phyloP scores from a whole-genome alignment of 1,139 yeast genomes.

The Sugiyamaella grinbergsii region DNA sequence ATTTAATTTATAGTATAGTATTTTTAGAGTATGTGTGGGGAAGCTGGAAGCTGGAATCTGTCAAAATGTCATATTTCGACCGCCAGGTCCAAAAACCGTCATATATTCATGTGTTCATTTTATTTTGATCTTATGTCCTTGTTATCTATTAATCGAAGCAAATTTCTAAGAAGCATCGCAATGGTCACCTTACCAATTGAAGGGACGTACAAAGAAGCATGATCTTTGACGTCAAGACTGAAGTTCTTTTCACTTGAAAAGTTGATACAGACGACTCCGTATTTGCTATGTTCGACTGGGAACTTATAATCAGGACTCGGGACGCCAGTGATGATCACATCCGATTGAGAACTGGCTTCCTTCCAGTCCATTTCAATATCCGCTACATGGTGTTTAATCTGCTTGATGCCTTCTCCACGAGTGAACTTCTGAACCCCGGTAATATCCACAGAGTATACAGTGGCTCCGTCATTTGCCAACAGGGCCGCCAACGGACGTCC shows the following conservation, averaged over 20 bases:
- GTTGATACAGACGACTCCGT: slow-evolving; percentile 90
- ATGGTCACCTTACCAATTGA: slow-evolving; percentile 96
- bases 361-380: slow-evolving; percentile 60
- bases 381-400: slow-evolving; percentile 79
- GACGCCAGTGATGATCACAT: slow-evolving; percentile 93
- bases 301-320: slow-evolving; percentile 82
- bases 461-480: slow-evolving; percentile 96
- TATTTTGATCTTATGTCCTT: slow-evolving; percentile 35
- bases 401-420: slow-evolving; percentile 86
- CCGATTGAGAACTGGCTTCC: slow-evolving; percentile 72
- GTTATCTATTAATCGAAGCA: slow-evolving; percentile 77
- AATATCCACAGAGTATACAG: slow-evolving; percentile 87
- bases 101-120: too few species aligned
- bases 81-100: too few species aligned
- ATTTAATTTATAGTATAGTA: slow-evolving; percentile 6
- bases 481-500: slow-evolving; percentile 97
- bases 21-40: background rate
- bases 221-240: slow-evolving; percentile 71
- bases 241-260: slow-evolving; percentile 90
- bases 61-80: too few species aligned
- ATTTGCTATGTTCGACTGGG: slow-evolving; percentile 74
- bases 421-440: slow-evolving; percentile 88
- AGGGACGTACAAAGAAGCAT: slow-evolving; percentile 91
- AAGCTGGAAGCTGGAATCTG: too few species aligned
- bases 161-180: slow-evolving; percentile 85